These are phyloP conservation scores for Fusarium nanum DNA, from an alignment of 2,329 filamentous ascomycete species.

Conservation along the genomic window DNA sequence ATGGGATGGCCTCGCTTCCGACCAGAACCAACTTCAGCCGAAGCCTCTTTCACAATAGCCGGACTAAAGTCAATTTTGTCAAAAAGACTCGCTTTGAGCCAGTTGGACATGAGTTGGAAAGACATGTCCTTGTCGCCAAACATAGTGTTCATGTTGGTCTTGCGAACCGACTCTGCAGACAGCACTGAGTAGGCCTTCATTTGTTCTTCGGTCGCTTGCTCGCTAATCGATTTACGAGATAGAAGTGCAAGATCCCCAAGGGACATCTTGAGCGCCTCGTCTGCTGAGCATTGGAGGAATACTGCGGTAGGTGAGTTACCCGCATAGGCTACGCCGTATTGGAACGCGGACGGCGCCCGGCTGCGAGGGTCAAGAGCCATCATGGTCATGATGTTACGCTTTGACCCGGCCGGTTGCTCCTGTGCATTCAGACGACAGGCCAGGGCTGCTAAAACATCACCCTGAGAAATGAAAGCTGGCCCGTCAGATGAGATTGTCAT, in stretches of 20 bases:
- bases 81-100: constrained; percentile 24
- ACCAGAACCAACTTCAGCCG: not conserved
- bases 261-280: not conserved
- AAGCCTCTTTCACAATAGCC: constrained; percentile 3
- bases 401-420: not conserved
- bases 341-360: constrained; percentile 13
- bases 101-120: constrained; percentile 35
- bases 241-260: constrained; percentile 29
- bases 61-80: constrained; percentile 33
- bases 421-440: constrained; percentile 7
- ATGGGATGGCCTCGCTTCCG: constrained; percentile 19
- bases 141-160: constrained; percentile 14
- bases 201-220: constrained; percentile 36
- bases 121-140: constrained; percentile 27
- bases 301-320: constrained; percentile 24
- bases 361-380: constrained; percentile 28
- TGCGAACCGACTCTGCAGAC: constrained; percentile 22
- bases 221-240: constrained; percentile 18
- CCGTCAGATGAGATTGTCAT: not conserved
- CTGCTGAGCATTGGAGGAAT: constrained; percentile 12
- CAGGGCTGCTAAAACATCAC: constrained; percentile 12
- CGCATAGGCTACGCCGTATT: constrained; percentile 4
- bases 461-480: constrained; percentile 11
- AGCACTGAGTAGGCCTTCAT: constrained; percentile 19
- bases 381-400: constrained; percentile 8